phyloP scores from a whole-genome alignment of 1,284 basidiomycete genomes.

The Xerocomus nothofagi region DNA sequence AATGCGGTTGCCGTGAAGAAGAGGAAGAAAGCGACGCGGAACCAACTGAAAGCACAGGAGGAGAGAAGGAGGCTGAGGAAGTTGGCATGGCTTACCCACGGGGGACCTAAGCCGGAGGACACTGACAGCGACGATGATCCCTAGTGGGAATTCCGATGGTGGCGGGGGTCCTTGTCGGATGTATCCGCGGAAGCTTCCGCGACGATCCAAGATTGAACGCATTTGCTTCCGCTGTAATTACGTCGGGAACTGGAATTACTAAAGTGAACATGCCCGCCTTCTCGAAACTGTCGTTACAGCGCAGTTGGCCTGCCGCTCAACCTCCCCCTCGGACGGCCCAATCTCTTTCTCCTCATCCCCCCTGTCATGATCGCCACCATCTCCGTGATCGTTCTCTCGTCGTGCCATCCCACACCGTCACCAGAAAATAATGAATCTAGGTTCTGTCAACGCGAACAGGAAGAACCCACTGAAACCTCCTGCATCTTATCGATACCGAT shows the following conservation, averaged over 20 bases:
- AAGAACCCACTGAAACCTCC: slow-evolving; percentile 16
- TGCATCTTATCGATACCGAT: slow-evolving; percentile 35
- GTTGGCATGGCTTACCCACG: slow-evolving; percentile 81
- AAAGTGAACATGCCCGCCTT: slow-evolving; percentile 8
- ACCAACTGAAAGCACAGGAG: slow-evolving; percentile 87
- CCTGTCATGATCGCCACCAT: slow-evolving; percentile 35
- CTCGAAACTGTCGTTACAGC: slow-evolving; percentile 24
- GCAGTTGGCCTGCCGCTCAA: slow-evolving; percentile 27
- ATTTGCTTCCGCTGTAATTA: slow-evolving; percentile 18
- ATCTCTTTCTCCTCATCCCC: slow-evolving; percentile 3
- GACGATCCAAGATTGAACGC: slow-evolving; percentile 35
- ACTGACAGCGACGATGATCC: slow-evolving; percentile 60
- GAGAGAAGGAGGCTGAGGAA: slow-evolving; percentile 80
- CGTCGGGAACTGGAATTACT: slow-evolving; percentile 5
- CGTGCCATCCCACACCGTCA: too few relatives aligned
- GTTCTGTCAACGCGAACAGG: slow-evolving; percentile 5
- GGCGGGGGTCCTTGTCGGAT: slow-evolving; percentile 19
- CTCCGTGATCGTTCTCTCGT: too few relatives aligned
- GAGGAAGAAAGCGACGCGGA: slow-evolving; percentile 91
- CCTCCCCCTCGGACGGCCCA: slow-evolving; percentile 14
- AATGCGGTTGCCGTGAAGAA: slow-evolving; percentile 56
- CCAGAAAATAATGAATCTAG: not conserved
- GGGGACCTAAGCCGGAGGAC: slow-evolving; percentile 78
- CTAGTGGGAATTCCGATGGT: slow-evolving; percentile 13
- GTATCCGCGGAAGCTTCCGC: slow-evolving; percentile 30